Base-by-base conservation (phyloP, 108 stramenopile genomes). In the Conticribra weissflogii region DNA sequence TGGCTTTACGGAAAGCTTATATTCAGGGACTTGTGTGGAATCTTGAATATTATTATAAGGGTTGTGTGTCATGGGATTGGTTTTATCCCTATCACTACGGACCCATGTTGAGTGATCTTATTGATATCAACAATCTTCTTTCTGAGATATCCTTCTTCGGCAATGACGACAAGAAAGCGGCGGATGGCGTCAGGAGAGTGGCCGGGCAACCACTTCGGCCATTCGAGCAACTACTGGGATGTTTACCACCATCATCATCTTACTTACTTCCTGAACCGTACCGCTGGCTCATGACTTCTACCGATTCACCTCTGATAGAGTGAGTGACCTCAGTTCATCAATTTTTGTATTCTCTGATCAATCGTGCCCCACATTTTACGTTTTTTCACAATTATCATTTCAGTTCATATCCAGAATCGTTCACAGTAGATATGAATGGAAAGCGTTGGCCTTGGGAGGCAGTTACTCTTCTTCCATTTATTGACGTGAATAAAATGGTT, bases 61-160 rank as follows among this genome's bases (percentile, higher is more conserved):
- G 98, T 24, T 93, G 92, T 58, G 82, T 75, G 33, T 93, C 90
- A 19, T 99, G 99, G 99, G 93, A 95, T 44, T 99, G 98, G 98
- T 99, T 86, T 81, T 99, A 95, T 83, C 99, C 99, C 0, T 97
- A 97, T 78, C 90, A 96, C 30, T 98, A 99, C 63, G 97, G 97
- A 52, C 81, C 98, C 67, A 83, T 98, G 96, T 66, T 98, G 74
- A 95, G 94, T 60, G 98, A 99, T 83, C 83, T 99, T 54, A 88
- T 89, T 21, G 67, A 85, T 54, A 54, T 95, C 15, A 85, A 92
- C 28, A 62, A 83, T 7, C 66, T 86, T 18, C 76, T 93, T 48
- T 56, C 82, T 16, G 91, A 91, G 9, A 67, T 95, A 9, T 63
- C 71, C 17, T 81, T 81, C 28, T 91, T 90, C 66, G 86, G 84